Conservation (phyloP, 2,329 filamentous ascomycete species). For the Penicillium italicum region DNA sequence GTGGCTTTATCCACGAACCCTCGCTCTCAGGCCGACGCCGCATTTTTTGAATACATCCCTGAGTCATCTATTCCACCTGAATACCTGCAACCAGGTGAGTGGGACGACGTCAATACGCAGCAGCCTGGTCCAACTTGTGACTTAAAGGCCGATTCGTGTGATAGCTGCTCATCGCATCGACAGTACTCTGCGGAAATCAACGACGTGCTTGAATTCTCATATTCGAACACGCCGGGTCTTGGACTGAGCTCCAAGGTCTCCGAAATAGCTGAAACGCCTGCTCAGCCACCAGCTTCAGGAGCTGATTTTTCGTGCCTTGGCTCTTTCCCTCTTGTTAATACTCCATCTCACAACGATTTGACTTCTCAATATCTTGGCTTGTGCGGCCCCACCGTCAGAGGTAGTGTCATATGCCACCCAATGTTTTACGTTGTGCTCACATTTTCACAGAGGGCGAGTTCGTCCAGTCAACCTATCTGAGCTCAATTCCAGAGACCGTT, state of each 20-base stretch:
- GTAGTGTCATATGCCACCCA: background rate
- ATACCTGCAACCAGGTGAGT: background rate
- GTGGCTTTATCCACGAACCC: background rate
- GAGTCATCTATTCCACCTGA: background rate
- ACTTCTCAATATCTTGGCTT: background rate
- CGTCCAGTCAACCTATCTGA: background rate
- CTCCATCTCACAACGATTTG: background rate
- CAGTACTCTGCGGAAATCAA: background rate
- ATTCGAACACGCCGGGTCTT: background rate
- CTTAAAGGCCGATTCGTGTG: background rate
- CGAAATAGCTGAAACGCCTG: conserved; percentile 26
- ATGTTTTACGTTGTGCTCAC: background rate
- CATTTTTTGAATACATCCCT: background rate
- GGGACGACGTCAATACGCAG: background rate
- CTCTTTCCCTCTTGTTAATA: background rate
- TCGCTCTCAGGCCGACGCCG: background rate
- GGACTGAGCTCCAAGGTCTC: background rate
- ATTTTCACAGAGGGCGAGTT: background rate
- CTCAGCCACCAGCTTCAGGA: background rate
- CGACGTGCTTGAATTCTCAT: background rate
- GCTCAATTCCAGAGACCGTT: conserved; percentile 6
- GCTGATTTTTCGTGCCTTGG: background rate
- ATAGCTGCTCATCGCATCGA: background rate
- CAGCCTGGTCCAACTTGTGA: background rate
- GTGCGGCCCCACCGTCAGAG: background rate